Percentiles rank a stretch among this genome's conserved stretches.
These are phyloP conservation scores for Herpetomonas samuelpessoai DNA, from an alignment of 208 protist species.

Conservation along the genomic window DNA sequence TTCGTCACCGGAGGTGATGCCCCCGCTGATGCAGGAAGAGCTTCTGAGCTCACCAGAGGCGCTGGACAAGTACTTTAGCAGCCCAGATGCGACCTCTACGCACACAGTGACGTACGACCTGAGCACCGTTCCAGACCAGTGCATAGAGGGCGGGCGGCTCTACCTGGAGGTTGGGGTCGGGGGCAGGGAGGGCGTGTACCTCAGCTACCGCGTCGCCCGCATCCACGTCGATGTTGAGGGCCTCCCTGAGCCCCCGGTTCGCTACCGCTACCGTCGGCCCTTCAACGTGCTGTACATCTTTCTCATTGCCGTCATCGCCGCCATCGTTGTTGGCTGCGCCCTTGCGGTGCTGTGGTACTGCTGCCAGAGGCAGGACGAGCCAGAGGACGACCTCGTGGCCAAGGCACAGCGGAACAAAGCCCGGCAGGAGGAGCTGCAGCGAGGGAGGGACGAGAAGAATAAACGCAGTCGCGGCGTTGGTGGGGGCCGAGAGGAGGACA, in stretches of 20 bases:
- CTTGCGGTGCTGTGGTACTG: slow-evolving; percentile 36
- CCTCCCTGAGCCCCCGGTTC: slow-evolving; percentile 9
- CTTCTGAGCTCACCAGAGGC: neutral
- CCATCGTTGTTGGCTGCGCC: slow-evolving; percentile 16
- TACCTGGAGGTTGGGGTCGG: slow-evolving; percentile 52
- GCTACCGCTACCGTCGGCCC: slow-evolving; percentile 21
- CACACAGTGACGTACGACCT: slow-evolving; percentile 29
- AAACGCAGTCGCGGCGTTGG: neutral
- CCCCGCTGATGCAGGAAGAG: slow-evolving; percentile 8
- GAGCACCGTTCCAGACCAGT: slow-evolving; percentile 19
- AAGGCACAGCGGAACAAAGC: slow-evolving; percentile 20
- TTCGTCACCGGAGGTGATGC: slow-evolving; percentile 12
- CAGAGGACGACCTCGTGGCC: slow-evolving; percentile 30
- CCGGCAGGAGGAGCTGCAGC: slow-evolving; percentile 6
- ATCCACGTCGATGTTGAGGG: slow-evolving; percentile 46
- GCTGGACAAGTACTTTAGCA: slow-evolving; percentile 25
- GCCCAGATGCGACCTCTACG: slow-evolving; percentile 14
- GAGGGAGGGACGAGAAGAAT: slow-evolving; percentile 5
- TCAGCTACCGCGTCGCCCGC: slow-evolving; percentile 25
- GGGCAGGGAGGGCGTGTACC: slow-evolving; percentile 13
- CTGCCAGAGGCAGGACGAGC: slow-evolving; percentile 21
- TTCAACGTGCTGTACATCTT: slow-evolving; percentile 32
- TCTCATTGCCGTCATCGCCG: slow-evolving; percentile 21
- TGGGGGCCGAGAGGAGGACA: neutral
- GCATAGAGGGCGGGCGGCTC: slow-evolving; percentile 39